A percentile compares a stretch with the other conserved stretches of the same genome.
These are phyloP conservation scores for Dictyostelium brefeldianum DNA, from an alignment of 78 protist genomes.

Conservation along the genomic window DNA sequence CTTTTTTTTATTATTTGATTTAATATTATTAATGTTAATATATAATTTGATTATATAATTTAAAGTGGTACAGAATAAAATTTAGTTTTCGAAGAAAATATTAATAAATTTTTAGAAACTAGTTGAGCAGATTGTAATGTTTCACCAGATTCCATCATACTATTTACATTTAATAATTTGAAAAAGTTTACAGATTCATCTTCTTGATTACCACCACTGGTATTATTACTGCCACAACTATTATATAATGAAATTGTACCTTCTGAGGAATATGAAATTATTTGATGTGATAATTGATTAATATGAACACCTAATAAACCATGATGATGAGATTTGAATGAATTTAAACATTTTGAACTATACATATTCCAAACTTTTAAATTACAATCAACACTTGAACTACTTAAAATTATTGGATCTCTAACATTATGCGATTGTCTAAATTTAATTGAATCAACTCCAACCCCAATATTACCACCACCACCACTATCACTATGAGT, in stretches of 20 bases:
- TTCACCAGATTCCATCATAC: not conserved
- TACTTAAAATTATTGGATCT: slow-evolving; percentile 59
- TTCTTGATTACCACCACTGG: not conserved
- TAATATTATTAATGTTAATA: too few relatives aligned
- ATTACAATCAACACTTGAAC: not conserved
- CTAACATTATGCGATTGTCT: slow-evolving; percentile 1
- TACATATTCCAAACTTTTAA: slow-evolving; percentile 77
- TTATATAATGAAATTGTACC: slow-evolving; percentile 19
- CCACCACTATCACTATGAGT: not conserved
- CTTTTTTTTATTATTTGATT: too few relatives aligned
- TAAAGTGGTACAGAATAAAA: not conserved
- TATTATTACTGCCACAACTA: not conserved
- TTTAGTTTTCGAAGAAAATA: slow-evolving; percentile 21
- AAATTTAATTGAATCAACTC: not conserved
- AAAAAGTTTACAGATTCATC: not conserved
- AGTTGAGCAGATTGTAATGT: slow-evolving; percentile 29
- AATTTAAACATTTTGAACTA: slow-evolving; percentile 28
- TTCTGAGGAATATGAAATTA: slow-evolving; percentile 27
- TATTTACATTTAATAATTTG: slow-evolving; percentile 18
- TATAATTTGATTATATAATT: too few relatives aligned
- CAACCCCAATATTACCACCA: not conserved
- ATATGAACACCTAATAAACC: slow-evolving; percentile 36
- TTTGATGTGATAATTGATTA: not conserved
- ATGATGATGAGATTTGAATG: slow-evolving; percentile 2
- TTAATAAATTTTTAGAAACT: slow-evolving; percentile 16